Evolutionary conservation across 2,329 filamentous ascomycete species (phyloP).

Genomic region (Juglanconis juglandina): DNA sequence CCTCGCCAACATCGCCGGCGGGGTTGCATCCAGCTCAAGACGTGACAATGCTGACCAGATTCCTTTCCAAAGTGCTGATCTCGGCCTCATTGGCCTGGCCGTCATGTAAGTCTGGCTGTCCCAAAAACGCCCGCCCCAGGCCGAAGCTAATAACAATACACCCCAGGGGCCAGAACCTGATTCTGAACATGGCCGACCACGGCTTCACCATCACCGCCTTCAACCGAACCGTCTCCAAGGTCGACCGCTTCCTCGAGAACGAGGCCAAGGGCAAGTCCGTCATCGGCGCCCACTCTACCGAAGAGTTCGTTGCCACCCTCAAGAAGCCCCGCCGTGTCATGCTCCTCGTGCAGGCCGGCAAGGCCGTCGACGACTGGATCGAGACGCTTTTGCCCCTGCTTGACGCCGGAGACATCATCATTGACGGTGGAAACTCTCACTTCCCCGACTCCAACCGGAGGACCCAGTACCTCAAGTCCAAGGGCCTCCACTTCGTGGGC

Average conservation of each 20-base stretch:
- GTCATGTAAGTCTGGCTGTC: slow-evolving; percentile 63
- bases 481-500: slow-evolving; percentile 94
- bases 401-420: slow-evolving; percentile 92
- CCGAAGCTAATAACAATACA: slow-evolving; percentile 1
- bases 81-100: slow-evolving; percentile 88
- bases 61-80: slow-evolving; percentile 65
- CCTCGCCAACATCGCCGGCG: slow-evolving; percentile 69
- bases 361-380: slow-evolving; percentile 98
- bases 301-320: slow-evolving; percentile 95
- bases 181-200: slow-evolving; percentile 84
- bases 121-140: not conserved
- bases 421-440: slow-evolving; percentile 98
- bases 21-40: slow-evolving; percentile 43
- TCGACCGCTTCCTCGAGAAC: slow-evolving; percentile 88
- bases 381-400: slow-evolving; percentile 84
- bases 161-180: slow-evolving; percentile 73
- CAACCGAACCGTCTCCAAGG: slow-evolving; percentile 98
- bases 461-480: slow-evolving; percentile 77
- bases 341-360: slow-evolving; percentile 97
- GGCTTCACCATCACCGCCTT: slow-evolving; percentile 96
- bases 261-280: slow-evolving; percentile 95
- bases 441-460: slow-evolving; percentile 99
- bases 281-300: slow-evolving; percentile 84
- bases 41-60: slow-evolving; percentile 53
- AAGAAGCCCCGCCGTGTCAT: slow-evolving; percentile 97